Evolutionary conservation across 2,329 filamentous ascomycete species (phyloP).

Genomic region (Cytospora mali): DNA sequence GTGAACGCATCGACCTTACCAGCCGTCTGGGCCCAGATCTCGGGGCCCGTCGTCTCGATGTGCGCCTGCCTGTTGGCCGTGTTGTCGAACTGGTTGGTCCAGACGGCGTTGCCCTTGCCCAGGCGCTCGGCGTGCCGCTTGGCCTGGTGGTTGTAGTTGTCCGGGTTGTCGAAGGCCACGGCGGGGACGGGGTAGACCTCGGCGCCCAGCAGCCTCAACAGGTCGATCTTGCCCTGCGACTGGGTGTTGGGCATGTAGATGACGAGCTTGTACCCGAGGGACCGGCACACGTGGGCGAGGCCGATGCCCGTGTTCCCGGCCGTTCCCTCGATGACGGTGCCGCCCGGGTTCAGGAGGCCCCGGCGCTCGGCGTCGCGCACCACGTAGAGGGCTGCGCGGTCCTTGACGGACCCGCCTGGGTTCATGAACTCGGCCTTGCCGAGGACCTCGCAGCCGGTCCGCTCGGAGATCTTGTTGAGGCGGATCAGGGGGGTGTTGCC

Average conservation of each 20-base stretch:
- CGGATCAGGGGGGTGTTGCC: conserved; percentile 95
- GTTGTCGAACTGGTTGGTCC: conserved; percentile 99
- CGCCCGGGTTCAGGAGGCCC: conserved; percentile 79
- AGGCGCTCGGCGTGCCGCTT: conserved; percentile 82
- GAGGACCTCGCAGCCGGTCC: conserved; percentile 91
- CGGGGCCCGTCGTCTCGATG: conserved; percentile 94
- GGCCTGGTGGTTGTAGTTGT: conserved; percentile 98
- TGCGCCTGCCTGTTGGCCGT: conserved; percentile 90
- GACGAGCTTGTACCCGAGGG: conserved; percentile 88
- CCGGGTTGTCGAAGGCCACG: conserved; percentile 90
- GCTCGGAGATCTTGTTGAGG: conserved; percentile 81
- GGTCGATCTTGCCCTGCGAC: conserved; percentile 95
- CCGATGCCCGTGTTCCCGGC: conserved; percentile 98
- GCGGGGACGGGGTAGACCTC: conserved; percentile 96
- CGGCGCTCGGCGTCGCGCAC: conserved; percentile 91
- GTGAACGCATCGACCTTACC: conserved; percentile 93
- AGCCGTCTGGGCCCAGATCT: conserved; percentile 91
- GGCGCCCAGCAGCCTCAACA: conserved; percentile 85
- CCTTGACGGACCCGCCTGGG: conserved; percentile 93
- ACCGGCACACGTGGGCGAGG: conserved; percentile 92
- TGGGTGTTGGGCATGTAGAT: conserved; percentile 99
- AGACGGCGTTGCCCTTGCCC: conserved; percentile 87
- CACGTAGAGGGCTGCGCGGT: conserved; percentile 91
- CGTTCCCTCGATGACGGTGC: conserved; percentile 95
- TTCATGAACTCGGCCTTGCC: conserved; percentile 99